Evolutionary conservation across 2,329 filamentous ascomycete genomes (phyloP), one percentile per base, ranked within the genome.

Genomic region (Fusarium annulatum): DNA sequence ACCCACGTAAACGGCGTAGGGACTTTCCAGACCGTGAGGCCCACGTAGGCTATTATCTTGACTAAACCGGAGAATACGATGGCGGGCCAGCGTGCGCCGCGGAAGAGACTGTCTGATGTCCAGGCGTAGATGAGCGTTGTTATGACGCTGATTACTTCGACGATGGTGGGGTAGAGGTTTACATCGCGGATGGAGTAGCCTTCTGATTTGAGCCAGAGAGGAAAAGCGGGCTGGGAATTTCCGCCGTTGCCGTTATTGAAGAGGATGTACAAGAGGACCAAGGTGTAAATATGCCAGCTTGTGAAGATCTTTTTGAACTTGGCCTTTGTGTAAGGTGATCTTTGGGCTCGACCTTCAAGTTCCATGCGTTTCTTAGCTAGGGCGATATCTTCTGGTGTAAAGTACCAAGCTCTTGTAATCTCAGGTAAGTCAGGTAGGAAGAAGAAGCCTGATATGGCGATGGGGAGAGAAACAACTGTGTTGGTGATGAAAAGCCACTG

Each of bases 101-200:
- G 82, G 49, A 91, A 86, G 2, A 92, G 61, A 0, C 86, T 85
- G 77, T 93, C 91, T 0, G 90, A 92, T 0, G 86, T 86, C 91
- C 90, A 93, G 2, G 90, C 91, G 70, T 92, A 92, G 7, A 87
- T 81, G 3, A 92, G 82, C 0, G 91, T 92, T 3, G 86, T 87
- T 18, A 91, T 77, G 0, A 92, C 85, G 2, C 84, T 82, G 6
- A 90, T 85, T 0, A 85, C 86, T 1, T 87, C 84, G 2, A 86
- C 86, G 43, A 90, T 88, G 15, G 91, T 92, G 4, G 91, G 88
- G 61, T 88, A 89, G 1, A 85, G 82, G 73, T 90, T 86, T 66
- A 86, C 78, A 78, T 85, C 76, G 2, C 74, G 69, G n/a, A 87
- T 75, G 12, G 76, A 77, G 73, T 87, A 86, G 4, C 84, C 84